phyloP scores from a whole-genome alignment of 2,329 filamentous ascomycete species.

The Fusarium coicis region DNA sequence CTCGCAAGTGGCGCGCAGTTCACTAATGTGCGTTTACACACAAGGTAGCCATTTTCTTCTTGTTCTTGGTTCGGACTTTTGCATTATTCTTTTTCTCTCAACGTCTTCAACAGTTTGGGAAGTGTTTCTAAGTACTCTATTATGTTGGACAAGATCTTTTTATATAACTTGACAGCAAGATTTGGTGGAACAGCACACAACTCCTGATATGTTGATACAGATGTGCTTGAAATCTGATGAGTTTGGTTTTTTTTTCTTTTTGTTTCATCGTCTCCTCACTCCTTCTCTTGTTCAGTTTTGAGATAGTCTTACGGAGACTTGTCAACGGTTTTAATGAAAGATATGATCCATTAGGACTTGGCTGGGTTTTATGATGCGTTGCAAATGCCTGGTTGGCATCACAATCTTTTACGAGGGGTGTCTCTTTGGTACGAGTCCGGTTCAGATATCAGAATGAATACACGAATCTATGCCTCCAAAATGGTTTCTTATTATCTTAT shows the following conservation, averaged over 20 bases:
- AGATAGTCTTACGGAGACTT: not conserved
- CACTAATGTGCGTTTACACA: conserved; percentile 3
- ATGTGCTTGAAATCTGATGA: conserved; percentile 15
- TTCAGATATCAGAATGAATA: not conserved
- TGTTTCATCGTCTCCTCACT: not conserved
- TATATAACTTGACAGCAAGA: conserved; percentile 11
- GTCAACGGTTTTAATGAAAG: not conserved
- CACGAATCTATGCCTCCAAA: not conserved
- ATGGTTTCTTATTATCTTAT: not conserved
- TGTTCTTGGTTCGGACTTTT: conserved; percentile 3
- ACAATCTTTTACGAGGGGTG: not conserved
- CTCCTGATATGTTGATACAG: conserved; percentile 4
- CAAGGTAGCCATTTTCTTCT: conserved; percentile 15
- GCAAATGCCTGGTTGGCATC: not conserved
- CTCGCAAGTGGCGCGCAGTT: not conserved
- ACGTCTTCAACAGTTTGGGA: not conserved
- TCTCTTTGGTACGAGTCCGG: not conserved
- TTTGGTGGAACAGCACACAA: conserved; percentile 42
- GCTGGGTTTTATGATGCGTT: not conserved
- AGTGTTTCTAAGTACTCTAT: conserved; percentile 2
- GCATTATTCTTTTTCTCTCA: not conserved
- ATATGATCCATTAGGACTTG: not conserved
- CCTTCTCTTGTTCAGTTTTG: not conserved
- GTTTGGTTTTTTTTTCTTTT: not conserved
- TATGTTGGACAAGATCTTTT: conserved; percentile 13